These are phyloP conservation scores for Lophiotrema nucula DNA, from an alignment of 495 filamentous ascomycete genomes.

Conservation along the genomic window DNA sequence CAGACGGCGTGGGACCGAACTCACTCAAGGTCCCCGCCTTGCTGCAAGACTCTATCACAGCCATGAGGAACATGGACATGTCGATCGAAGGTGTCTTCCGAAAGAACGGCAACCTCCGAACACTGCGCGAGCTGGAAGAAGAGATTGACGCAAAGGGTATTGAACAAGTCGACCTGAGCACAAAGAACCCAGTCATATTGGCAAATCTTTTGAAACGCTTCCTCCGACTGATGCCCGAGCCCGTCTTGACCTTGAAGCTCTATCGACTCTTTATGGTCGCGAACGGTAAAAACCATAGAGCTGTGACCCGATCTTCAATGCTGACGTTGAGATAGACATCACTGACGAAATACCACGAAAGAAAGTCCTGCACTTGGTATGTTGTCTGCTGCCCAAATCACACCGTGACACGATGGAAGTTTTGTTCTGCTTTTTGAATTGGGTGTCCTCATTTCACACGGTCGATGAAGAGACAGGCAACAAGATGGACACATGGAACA, in stretches of 20 bases:
- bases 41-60: slow-evolving; percentile 85
- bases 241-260: slow-evolving; percentile 90
- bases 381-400: slow-evolving; percentile 87
- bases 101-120: slow-evolving; percentile 96
- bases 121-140: slow-evolving; percentile 78
- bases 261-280: slow-evolving; percentile 87
- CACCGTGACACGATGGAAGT: slow-evolving; percentile 96
- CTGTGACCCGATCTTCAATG: neutral
- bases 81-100: slow-evolving; percentile 98
- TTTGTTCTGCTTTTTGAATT: slow-evolving; percentile 93
- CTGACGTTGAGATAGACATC: slow-evolving; percentile 61
- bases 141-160: slow-evolving; percentile 78
- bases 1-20: slow-evolving; percentile 90
- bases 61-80: slow-evolving; percentile 98
- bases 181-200: slow-evolving; percentile 86
- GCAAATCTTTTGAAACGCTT: slow-evolving; percentile 95
- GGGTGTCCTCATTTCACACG: slow-evolving; percentile 95
- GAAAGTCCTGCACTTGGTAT: slow-evolving; percentile 84
- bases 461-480: slow-evolving; percentile 90
- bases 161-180: slow-evolving; percentile 75
- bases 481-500: slow-evolving; percentile 99
- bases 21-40: slow-evolving; percentile 82
- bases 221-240: slow-evolving; percentile 90
- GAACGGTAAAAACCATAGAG: slow-evolving; percentile 59
- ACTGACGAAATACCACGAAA: slow-evolving; percentile 76